These are phyloP conservation scores for Kwoniella bestiolae DNA, from an alignment of 768 basidiomycete genomes.

Conservation along the genomic window DNA sequence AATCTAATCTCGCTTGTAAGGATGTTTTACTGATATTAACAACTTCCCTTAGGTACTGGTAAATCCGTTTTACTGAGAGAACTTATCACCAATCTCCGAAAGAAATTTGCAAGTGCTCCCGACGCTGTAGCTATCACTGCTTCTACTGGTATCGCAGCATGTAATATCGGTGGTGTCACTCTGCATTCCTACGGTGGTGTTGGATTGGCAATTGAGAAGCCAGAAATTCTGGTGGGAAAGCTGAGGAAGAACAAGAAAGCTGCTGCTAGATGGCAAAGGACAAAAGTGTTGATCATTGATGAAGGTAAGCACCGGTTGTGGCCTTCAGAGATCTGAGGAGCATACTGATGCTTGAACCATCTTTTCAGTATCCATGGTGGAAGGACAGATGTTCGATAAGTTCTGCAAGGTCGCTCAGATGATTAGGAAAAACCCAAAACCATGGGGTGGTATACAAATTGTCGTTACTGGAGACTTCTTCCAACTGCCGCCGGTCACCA, in stretches of 20 bases:
- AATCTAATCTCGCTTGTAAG: neutral
- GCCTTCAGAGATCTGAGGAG: too few species aligned
- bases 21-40: neutral
- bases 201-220: constrained; percentile 74
- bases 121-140: constrained; percentile 93
- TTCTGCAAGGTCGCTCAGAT: constrained; percentile 71
- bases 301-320: constrained; percentile 65
- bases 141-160: constrained; percentile 95
- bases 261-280: constrained; percentile 74
- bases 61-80: constrained; percentile 93
- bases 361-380: constrained; percentile 89
- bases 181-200: constrained; percentile 96
- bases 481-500: constrained; percentile 90
- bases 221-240: constrained; percentile 68
- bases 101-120: constrained; percentile 62
- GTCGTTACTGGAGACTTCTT: constrained; percentile 97
- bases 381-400: constrained; percentile 83
- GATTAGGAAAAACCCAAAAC: constrained; percentile 66
- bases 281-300: constrained; percentile 83
- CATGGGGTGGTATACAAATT: constrained; percentile 95
- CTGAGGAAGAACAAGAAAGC: constrained; percentile 85
- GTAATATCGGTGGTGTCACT: constrained; percentile 94
- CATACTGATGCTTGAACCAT: too few species aligned
- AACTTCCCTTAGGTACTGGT: constrained; percentile 72
- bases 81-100: constrained; percentile 76